A percentile compares a stretch with the other conserved stretches of the same genome.
Conservation (phyloP, 495 filamentous ascomycete species). For the Antarctomyces pellizariae region DNA sequence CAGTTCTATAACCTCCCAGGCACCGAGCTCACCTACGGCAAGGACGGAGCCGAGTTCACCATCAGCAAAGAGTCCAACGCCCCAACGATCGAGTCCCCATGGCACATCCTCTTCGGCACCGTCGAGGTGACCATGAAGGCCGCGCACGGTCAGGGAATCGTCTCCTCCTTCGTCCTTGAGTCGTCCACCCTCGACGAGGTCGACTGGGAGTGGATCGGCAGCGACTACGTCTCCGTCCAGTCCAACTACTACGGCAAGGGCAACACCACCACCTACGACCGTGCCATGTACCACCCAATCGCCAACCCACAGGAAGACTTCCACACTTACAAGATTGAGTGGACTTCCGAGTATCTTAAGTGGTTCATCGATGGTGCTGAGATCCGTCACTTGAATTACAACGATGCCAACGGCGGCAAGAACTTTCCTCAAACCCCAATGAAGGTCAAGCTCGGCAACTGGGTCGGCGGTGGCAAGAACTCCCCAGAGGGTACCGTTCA, state of each 20-base stretch:
- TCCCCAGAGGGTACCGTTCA: constrained; percentile 56
- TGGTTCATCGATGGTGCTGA: constrained; percentile 60
- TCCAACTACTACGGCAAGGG: constrained; percentile 93
- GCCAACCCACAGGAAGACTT: constrained; percentile 41
- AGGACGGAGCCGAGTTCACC: constrained; percentile 43
- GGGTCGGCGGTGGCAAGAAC: constrained; percentile 60
- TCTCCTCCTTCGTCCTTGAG: constrained; percentile 68
- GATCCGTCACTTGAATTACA: constrained; percentile 40
- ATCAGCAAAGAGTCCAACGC: constrained; percentile 46
- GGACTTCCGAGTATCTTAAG: constrained; percentile 49
- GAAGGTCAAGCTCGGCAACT: constrained; percentile 65
- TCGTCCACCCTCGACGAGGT: constrained; percentile 89
- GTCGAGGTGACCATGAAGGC: constrained; percentile 50
- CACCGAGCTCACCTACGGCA: constrained; percentile 15
- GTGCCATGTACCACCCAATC: constrained; percentile 43
- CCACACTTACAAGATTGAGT: constrained; percentile 80
- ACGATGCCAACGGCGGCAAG: constrained; percentile 30
- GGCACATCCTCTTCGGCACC: constrained; percentile 68
- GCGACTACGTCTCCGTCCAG: constrained; percentile 41
- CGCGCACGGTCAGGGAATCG: constrained; percentile 45
- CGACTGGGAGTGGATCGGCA: constrained; percentile 69
- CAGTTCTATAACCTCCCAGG: constrained; percentile 6
- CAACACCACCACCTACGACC: constrained; percentile 44
- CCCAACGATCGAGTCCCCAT: constrained; percentile 42
- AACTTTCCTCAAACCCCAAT: constrained; percentile 86